Conservation (phyloP, 805 yeast genomes). For the Zygosaccharomyces gambellarensis region DNA sequence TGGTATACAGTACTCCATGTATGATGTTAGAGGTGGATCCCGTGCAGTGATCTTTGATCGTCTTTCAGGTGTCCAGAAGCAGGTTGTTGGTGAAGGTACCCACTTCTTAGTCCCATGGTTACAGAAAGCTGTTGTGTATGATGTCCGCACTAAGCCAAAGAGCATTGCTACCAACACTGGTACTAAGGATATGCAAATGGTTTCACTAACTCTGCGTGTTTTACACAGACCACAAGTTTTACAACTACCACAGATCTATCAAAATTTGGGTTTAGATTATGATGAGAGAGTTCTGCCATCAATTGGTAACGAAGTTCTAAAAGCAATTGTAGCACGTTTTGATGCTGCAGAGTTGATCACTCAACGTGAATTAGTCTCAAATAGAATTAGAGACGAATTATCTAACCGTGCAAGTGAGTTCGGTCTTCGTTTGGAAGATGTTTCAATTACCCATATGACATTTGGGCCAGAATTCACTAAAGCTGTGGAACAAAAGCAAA, state of each 20-base stretch:
- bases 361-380: conserved; percentile 91
- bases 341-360: conserved; percentile 96
- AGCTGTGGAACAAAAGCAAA: conserved; percentile 98
- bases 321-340: conserved; percentile 86
- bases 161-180: conserved; percentile 93
- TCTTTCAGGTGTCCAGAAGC: conserved; percentile 76
- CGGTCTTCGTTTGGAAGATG: conserved; percentile 89
- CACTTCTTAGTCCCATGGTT: conserved; percentile 95
- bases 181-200: conserved; percentile 95
- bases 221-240: conserved; percentile 89
- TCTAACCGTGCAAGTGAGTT: conserved; percentile 80
- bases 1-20: conserved; percentile 76
- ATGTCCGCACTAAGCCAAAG: conserved; percentile 93
- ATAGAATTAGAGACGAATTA: conserved; percentile 82
- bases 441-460: conserved; percentile 95
- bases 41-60: conserved; percentile 96
- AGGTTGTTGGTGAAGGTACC: conserved; percentile 94
- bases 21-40: conserved; percentile 93
- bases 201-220: conserved; percentile 85
- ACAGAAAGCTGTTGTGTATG: conserved; percentile 84
- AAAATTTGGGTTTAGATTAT: conserved; percentile 85
- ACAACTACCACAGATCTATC: conserved; percentile 81
- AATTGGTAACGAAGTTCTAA: conserved; percentile 85
- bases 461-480: conserved; percentile 95
- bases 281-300: conserved; percentile 93